Evolutionary conservation across 345 rosid genomes (phyloP).

Genomic region (Euphorbia tirucalli): DNA sequence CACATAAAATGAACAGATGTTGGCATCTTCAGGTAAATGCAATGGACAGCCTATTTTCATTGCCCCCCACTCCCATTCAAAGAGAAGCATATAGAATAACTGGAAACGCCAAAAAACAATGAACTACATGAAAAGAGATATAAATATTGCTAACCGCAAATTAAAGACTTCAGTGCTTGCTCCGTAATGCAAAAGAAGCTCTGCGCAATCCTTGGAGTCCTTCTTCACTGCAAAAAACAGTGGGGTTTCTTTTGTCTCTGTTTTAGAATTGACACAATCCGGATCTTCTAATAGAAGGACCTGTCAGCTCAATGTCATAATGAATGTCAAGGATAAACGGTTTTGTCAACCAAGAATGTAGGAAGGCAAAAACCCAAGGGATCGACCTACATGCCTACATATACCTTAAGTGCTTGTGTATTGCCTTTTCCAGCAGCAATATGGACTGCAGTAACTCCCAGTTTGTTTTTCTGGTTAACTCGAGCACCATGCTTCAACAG

Average conservation of each 20-base stretch:
- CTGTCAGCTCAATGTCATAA: slow-evolving; percentile 36
- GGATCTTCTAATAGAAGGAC: slow-evolving; percentile 50
- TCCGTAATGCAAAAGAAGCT: slow-evolving; percentile 63
- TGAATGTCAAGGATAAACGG: slow-evolving; percentile 14
- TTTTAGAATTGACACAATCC: slow-evolving; percentile 47
- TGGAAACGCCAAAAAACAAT: background rate
- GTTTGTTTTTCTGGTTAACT: slow-evolving; percentile 54
- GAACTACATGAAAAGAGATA: slow-evolving; percentile 10
- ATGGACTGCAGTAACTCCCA: slow-evolving; percentile 70
- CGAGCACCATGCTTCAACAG: slow-evolving; percentile 62
- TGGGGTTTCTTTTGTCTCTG: slow-evolving; percentile 75
- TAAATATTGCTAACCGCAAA: slow-evolving; percentile 54
- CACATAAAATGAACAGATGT: slow-evolving; percentile 12
- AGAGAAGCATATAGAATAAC: background rate
- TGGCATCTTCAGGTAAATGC: slow-evolving; percentile 16
- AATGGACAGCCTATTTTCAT: background rate
- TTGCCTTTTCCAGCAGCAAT: slow-evolving; percentile 82
- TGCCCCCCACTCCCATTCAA: background rate
- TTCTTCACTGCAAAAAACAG: slow-evolving; percentile 77
- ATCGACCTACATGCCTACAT: background rate
- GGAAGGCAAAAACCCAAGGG: background rate
- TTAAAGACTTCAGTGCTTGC: slow-evolving; percentile 71
- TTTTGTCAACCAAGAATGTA: background rate
- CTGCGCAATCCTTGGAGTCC: slow-evolving; percentile 62
- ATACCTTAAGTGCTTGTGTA: slow-evolving; percentile 62